Base-by-base conservation (phyloP, 495 filamentous ascomycete genomes). In the Cudoniella acicularis region DNA sequence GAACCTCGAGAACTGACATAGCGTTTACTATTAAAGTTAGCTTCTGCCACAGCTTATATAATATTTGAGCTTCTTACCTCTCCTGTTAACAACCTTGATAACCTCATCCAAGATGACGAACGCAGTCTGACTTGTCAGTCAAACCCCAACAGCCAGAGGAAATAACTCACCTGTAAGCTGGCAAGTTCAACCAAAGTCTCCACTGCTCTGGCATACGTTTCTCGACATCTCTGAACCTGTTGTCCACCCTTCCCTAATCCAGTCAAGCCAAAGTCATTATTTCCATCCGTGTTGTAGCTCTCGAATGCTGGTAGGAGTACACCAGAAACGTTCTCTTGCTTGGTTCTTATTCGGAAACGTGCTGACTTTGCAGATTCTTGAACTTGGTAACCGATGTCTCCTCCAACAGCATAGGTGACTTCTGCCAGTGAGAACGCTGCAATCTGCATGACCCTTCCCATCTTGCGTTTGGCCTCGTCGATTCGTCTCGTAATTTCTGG, bases 401-500 rank as follows among this genome's bases (percentile, higher is more conserved):
- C 91, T 57, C 95, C 95, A 13, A 96, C 92, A 27, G 95, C 95
- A 67, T 98, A 99, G 53, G 91, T 96, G 27, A 98, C 95, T 80
- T 97, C 95, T 53, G 94, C 95, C 40, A 99, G 82, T 2, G 94
- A 97, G 73, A 99, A 96, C 24, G 95, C 91, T 11, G 94, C 94
- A 72, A 99, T 94, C 69, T 97, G 92, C 94, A 99, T 98, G 13
- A 99, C 95, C 11, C 94, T 86, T 45, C 94, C 94, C 94, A 99
- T 99, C 79, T 99, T 99, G 62, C 91, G 91, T 75, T 99, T 99
- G 24, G 94, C 94, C 72, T 98, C 93, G 77, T 98, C 94, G 75
- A 99, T 98, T 56, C 94, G 90, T 59, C 87, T 82, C 54, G 94
- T 97, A 67, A 99, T 99, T 69, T 98, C 94, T 89, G 60, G 51